phyloP scores from a whole-genome alignment of 2,329 filamentous ascomycete genomes.

The Paecilomyces formosus region DNA sequence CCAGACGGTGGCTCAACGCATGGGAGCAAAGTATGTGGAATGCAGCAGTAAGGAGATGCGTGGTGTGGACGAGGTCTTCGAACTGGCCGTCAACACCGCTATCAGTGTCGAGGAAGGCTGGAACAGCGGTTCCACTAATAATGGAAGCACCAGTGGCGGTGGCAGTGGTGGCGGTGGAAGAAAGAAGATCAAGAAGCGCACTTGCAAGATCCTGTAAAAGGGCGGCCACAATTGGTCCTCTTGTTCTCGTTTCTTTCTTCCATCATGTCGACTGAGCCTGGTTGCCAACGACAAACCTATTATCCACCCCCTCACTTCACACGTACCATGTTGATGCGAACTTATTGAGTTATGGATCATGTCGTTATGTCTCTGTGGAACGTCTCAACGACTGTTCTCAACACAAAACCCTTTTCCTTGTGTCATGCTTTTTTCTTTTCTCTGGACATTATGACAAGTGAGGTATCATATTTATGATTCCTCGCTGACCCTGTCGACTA shows the following conservation, averaged over 20 bases:
- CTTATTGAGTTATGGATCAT: conserved; percentile 4
- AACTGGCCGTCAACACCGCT: conserved; percentile 80
- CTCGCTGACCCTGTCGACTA: conserved; percentile 1
- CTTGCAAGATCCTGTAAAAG: conserved; percentile 67
- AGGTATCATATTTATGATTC: background rate
- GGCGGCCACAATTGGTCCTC: conserved; percentile 1
- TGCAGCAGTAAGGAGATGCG: conserved; percentile 97
- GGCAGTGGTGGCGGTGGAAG: conserved; percentile 24
- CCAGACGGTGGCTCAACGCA: conserved; percentile 77
- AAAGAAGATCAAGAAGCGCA: conserved; percentile 76
- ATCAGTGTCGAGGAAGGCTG: conserved; percentile 67
- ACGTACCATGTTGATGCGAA: background rate
- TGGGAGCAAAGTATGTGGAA: conserved; percentile 94
- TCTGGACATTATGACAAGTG: background rate
- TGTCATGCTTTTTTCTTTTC: conserved; percentile 4
- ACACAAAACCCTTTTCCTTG: background rate
- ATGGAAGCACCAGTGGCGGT: conserved; percentile 34
- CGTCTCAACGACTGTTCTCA: background rate
- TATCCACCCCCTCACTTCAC: background rate
- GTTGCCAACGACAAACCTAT: background rate
- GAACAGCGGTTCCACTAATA: conserved; percentile 14
- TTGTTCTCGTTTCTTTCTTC: background rate
- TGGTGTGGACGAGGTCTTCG: conserved; percentile 94
- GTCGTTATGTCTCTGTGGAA: background rate
- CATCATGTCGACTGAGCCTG: background rate